Evolutionary conservation across 2,329 filamentous ascomycete species (phyloP), one percentile per base, ranked within the genome.

Genomic region (Stagonosporopsis tanaceti): DNA sequence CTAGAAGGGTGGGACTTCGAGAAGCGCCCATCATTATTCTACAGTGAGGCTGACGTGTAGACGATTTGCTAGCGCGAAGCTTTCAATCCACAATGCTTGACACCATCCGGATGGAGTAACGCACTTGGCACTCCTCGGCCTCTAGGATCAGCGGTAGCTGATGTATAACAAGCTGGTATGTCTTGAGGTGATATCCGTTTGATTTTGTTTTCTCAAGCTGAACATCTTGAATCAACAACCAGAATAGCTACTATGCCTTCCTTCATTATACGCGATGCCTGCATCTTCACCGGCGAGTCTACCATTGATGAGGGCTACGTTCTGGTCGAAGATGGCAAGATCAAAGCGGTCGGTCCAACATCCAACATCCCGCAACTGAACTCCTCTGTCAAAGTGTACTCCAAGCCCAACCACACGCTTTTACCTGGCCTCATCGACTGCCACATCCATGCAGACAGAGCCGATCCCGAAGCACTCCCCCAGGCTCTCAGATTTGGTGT

Each of bases 401-500:
- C 79, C 4, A 80, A 76, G 51, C 78, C 80, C 2, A 77, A 76
- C 7, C 77, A 82, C 57, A 83, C 82, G 0, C 58, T 83, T 0
- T 69, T 84, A 0, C 82, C 82, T 1, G 82, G 82, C 1, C 66
- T 84, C 5, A 83, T 84, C 28, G 82, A 84, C 60, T 77, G 74
- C 39, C 82, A 84, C 59, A 78, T 83, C 27, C 82, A 84, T 56
- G 77, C 77, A 37, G 70, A 80, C 60, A 74, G 72, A 48, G 80
- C 73, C 1, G 75, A 79, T 38, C 68, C 72, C 0, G 55, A 73
- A 8, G 78, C 77, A 0, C 64, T 82, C 0, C 74, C 74, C 1
- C 80, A 84, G 60, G 74, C 78, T 2, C 67, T 84, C 2, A 72
- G 77, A 2, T 84, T 84, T 50, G 82, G 82, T 2, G 78, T 84